Evolutionary conservation across 2,329 filamentous ascomycete species (phyloP).

Genomic region (Thermochaetoides dissita): DNA sequence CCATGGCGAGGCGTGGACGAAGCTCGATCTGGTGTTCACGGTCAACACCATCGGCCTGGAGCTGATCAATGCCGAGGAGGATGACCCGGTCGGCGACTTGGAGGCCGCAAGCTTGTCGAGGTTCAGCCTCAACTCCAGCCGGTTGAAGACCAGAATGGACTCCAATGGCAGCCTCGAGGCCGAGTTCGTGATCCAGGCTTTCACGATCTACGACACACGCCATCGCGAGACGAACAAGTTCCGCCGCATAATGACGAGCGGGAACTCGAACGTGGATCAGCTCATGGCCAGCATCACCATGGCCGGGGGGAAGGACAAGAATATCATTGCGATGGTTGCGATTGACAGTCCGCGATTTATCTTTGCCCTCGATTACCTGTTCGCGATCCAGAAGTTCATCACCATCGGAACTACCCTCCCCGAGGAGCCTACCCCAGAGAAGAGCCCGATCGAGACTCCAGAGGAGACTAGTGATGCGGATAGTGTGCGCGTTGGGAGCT

Average conservation of each 20-base stretch:
- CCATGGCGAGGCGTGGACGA: slow-evolving; percentile 67
- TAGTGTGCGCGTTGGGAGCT: slow-evolving; percentile 5
- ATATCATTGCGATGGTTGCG: slow-evolving; percentile 79
- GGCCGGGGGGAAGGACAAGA: slow-evolving; percentile 67
- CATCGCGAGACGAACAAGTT: slow-evolving; percentile 85
- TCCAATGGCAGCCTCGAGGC: slow-evolving; percentile 85
- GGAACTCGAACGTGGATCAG: slow-evolving; percentile 89
- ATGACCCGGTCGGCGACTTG: slow-evolving; percentile 64
- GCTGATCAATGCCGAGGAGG: slow-evolving; percentile 61
- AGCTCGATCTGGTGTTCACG: slow-evolving; percentile 82
- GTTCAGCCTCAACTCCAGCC: slow-evolving; percentile 88
- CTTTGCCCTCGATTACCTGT: slow-evolving; percentile 89
- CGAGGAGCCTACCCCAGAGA: slow-evolving; percentile 23
- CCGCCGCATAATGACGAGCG: slow-evolving; percentile 93
- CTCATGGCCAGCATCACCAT: slow-evolving; percentile 97
- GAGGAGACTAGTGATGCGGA: slow-evolving; percentile 45
- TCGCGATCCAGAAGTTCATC: slow-evolving; percentile 75
- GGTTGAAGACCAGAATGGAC: slow-evolving; percentile 81
- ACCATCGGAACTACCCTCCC: slow-evolving; percentile 42
- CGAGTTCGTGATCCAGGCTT: slow-evolving; percentile 83
- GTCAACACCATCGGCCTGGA: slow-evolving; percentile 80
- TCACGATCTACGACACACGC: slow-evolving; percentile 89
- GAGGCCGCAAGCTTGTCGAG: slow-evolving; percentile 74
- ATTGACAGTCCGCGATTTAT: slow-evolving; percentile 92
- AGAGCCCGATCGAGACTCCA: slow-evolving; percentile 40